Evolutionary conservation across 1,139 yeast species (phyloP).

Genomic region (Candida tropicalis): DNA sequence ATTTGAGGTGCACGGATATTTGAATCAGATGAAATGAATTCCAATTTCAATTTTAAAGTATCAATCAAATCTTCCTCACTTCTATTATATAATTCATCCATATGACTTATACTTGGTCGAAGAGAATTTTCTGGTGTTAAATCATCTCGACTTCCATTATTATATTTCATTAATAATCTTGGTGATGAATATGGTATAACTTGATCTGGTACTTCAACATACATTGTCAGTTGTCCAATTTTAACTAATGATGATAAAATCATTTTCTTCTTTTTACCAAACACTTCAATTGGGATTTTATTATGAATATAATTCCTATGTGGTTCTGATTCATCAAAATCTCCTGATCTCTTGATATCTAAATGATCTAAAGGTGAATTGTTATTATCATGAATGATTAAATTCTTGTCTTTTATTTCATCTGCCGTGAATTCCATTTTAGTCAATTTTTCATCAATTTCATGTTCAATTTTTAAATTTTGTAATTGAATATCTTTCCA

Average conservation of each 20-base stretch:
- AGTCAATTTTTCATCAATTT: slow-evolving; percentile 35
- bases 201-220: slow-evolving; percentile 36
- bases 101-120: slow-evolving; percentile 23
- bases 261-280: slow-evolving; percentile 43
- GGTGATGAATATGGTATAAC: slow-evolving; percentile 45
- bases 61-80: slow-evolving; percentile 24
- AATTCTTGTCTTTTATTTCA: slow-evolving; percentile 38
- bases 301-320: neutral
- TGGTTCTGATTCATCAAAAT: neutral
- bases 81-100: slow-evolving; percentile 37
- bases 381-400: slow-evolving; percentile 19
- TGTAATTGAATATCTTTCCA: slow-evolving; percentile 37
- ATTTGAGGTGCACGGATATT: slow-evolving; percentile 35
- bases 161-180: slow-evolving; percentile 40
- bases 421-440: slow-evolving; percentile 30
- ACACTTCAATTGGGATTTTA: slow-evolving; percentile 24
- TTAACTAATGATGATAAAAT: slow-evolving; percentile 37
- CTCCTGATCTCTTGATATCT: neutral
- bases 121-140: slow-evolving; percentile 13
- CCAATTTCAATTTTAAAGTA: slow-evolving; percentile 29
- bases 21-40: slow-evolving; percentile 18
- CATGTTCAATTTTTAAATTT: slow-evolving; percentile 36
- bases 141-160: slow-evolving; percentile 21
- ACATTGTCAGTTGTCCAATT: slow-evolving; percentile 39
- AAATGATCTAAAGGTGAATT: neutral